Conservation (phyloP, 1,284 basidiomycete species). For the Prillingera fragicola region DNA sequence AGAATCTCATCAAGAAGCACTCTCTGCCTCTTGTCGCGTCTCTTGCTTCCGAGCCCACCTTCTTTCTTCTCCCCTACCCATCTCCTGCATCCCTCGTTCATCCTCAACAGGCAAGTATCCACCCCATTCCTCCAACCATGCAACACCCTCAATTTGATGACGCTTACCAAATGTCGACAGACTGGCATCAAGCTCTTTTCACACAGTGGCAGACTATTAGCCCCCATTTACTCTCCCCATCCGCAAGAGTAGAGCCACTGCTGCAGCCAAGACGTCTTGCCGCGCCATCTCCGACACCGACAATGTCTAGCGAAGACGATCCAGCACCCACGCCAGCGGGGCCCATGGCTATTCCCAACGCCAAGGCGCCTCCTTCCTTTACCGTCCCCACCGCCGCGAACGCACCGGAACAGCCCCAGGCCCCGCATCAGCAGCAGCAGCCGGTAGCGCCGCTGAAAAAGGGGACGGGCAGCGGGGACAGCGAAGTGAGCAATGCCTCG, state of each 20-base stretch:
- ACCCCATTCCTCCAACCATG: no score
- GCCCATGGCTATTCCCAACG: neutral
- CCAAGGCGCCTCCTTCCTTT: neutral
- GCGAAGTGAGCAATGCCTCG: slow-evolving; percentile 1
- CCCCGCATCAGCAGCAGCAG: neutral
- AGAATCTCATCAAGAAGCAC: neutral
- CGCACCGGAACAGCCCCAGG: no score
- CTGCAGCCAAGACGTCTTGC: slow-evolving; percentile 8
- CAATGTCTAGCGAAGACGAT: slow-evolving; percentile 21
- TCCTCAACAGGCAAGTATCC: slow-evolving; percentile 5
- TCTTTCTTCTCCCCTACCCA: neutral
- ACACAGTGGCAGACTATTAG: slow-evolving; percentile 15
- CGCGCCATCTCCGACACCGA: slow-evolving; percentile 15
- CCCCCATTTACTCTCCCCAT: slow-evolving; percentile 11
- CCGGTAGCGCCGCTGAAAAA: neutral
- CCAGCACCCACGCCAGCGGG: slow-evolving; percentile 1
- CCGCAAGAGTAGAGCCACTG: slow-evolving; percentile 5
- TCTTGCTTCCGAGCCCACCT: neutral
- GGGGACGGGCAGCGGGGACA: neutral
- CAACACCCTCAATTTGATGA: neutral
- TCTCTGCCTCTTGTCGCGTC: neutral
- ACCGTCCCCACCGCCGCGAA: neutral
- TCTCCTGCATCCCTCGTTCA: neutral
- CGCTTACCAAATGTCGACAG: neutral
- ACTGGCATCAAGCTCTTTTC: neutral